A percentile compares a stretch with the other conserved stretches of the same genome.
phyloP scores from a whole-genome alignment of 2,329 filamentous ascomycete genomes.

The Trichoderma pleuroti region DNA sequence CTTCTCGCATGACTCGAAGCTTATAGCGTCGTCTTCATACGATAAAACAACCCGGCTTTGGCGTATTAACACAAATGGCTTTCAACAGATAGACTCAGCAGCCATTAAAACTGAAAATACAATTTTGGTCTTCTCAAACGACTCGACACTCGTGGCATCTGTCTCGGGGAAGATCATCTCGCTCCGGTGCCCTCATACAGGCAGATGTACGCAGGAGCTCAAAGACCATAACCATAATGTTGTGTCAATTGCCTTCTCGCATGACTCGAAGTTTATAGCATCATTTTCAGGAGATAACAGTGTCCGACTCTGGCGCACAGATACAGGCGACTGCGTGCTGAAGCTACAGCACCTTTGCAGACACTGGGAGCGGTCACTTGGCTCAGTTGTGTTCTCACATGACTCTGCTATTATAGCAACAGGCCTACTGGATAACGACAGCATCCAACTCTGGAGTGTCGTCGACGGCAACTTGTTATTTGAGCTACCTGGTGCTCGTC shows the following conservation, averaged over 20 bases:
- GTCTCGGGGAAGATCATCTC: neutral
- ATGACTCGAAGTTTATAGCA: neutral
- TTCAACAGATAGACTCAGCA: neutral
- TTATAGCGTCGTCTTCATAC: neutral
- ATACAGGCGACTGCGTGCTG: neutral
- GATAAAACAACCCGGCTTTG: neutral
- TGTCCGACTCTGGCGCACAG: neutral
- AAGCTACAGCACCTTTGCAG: neutral
- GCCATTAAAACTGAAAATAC: neutral
- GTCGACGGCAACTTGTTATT: neutral
- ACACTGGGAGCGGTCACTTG: accelerated
- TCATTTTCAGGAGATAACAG: neutral
- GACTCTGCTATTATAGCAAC: neutral
- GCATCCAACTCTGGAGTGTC: neutral
- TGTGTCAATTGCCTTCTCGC: neutral
- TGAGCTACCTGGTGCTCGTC: accelerated
- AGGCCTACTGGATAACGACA: neutral
- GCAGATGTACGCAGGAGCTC: neutral
- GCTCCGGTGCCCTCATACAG: neutral
- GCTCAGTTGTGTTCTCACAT: neutral
- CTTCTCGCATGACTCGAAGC: neutral
- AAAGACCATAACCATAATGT: neutral
- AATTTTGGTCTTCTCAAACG: neutral
- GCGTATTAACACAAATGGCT: neutral
- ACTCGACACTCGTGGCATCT: neutral